Evolutionary conservation across 495 filamentous ascomycete genomes (phyloP), one percentile per base, ranked within the genome.

Genomic region (Neurospora sp.): DNA sequence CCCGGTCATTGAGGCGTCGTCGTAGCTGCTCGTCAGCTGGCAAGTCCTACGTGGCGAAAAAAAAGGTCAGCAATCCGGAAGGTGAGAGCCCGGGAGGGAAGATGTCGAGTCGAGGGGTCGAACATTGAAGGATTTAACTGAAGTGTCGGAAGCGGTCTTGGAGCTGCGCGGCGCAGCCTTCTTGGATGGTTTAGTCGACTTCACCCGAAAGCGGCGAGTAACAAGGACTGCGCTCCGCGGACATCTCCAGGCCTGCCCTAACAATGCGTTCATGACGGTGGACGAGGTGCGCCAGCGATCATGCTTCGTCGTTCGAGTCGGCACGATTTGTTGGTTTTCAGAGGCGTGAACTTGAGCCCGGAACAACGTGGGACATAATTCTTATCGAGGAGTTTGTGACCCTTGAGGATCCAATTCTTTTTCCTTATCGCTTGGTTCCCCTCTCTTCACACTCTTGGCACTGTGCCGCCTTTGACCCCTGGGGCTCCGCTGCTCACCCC

Each of bases 191-290:
- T 70, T 45, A 8, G 40, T 39, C 10, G 70, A 16, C 69, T 70
- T 45, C n/a, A 20, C 4, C 48, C 74, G 74, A 65, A 72, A 74
- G 71, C 72, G 74, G 39, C 69, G 59, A 40, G 68, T 8, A 22
- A 70, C 72, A 3, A 40, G 70, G 65, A 72, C 69, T 42, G 61
- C 70, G 73, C 74, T 70, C 70, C 68, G 69, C 16, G 76, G 74
- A 31, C 59, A 69, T 70, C 42, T 76, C 75, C 71, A 74, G 41
- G 72, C 69, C 69, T 70, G 37, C 48, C 72, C 70, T 48, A 76
- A 75, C 73, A 81, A 38, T 35, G 77, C 75, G 44, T 76, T 79
- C 79, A 81, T 81, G 71, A 70, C 79, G 68, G 73, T 72, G 69
- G 71, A 69, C 70, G 73, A 40, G 48, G 70, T 38, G 38, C 39